Conservation (phyloP, 2,329 filamentous ascomycete genomes). For the Cercospora janseana region DNA sequence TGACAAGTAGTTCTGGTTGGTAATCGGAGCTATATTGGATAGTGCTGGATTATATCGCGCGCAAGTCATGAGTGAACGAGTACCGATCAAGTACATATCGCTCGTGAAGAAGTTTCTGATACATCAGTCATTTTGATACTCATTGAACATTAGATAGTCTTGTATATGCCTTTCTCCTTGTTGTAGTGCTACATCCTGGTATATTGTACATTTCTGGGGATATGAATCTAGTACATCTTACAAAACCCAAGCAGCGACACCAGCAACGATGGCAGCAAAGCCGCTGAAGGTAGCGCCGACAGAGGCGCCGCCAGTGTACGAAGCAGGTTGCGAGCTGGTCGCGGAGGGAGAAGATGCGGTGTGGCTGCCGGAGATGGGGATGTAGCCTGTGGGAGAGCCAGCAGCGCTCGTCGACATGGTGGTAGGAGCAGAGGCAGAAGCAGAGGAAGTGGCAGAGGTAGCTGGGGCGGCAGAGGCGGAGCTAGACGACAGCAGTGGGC, state of each 20-base stretch:
- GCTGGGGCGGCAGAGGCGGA: not conserved
- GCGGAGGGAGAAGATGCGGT: not conserved
- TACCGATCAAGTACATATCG: no score
- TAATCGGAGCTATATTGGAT: no score
- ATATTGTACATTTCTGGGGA: not conserved
- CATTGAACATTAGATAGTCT: no score
- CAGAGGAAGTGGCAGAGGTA: not conserved
- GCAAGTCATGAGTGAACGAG: no score
- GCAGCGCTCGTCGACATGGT: not conserved
- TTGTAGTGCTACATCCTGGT: no score
- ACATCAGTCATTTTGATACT: no score
- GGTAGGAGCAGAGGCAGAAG: not conserved
- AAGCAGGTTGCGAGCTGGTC: not conserved
- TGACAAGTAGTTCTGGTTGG: no score
- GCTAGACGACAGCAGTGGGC: not conserved
- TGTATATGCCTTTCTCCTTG: no score
- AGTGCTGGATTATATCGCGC: no score
- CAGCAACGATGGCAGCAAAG: constrained; percentile 9
- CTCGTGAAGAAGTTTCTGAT: no score
- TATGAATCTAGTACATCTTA: not conserved
- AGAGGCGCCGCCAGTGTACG: constrained; percentile 9
- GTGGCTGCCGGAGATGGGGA: not conserved
- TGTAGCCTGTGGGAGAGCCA: not conserved
- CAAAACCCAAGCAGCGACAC: constrained; percentile 13
- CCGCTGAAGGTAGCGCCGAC: not conserved